Percentiles rank a stretch among this genome's conserved stretches.
Evolutionary conservation across 169 alveolate species (phyloP).

Genomic region (Theileria orientalis): DNA sequence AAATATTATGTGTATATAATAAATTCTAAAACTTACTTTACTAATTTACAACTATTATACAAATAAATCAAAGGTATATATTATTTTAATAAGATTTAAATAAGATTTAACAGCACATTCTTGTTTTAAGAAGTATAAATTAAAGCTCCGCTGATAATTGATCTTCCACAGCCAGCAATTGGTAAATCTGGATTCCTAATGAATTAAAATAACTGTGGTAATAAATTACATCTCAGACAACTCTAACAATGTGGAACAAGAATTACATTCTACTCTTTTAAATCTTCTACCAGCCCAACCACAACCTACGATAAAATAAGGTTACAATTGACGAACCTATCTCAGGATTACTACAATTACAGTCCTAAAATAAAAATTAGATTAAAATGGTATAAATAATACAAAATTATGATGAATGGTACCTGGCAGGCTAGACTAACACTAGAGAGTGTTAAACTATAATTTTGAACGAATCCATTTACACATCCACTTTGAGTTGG

Average conservation of each 20-base stretch:
- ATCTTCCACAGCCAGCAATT: conserved; percentile 59
- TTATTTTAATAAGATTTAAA: too few species aligned
- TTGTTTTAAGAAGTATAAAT: conserved; percentile 36
- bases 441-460: conserved; percentile 38
- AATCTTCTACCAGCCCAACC: conserved; percentile 66
- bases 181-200: conserved; percentile 58
- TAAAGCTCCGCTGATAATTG: conserved; percentile 50
- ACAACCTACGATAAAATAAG: conserved; percentile 30
- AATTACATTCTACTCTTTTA: conserved; percentile 52
- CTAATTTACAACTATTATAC: background rate
- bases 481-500: conserved; percentile 62
- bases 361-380: conserved; percentile 27
- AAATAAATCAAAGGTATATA: too few species aligned
- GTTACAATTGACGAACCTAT: conserved; percentile 34
- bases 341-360: conserved; percentile 61
- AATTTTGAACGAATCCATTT: conserved; percentile 36
- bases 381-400: background rate
- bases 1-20: too few species aligned
- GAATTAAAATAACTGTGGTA: too few species aligned
- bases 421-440: conserved; percentile 58
- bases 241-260: conserved; percentile 27
- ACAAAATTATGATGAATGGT: too few species aligned
- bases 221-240: conserved; percentile 27
- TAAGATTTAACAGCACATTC: too few species aligned
- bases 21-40: background rate